These are phyloP conservation scores for Dioszegia hungarica DNA, from an alignment of 768 basidiomycete species.

Conservation along the genomic window DNA sequence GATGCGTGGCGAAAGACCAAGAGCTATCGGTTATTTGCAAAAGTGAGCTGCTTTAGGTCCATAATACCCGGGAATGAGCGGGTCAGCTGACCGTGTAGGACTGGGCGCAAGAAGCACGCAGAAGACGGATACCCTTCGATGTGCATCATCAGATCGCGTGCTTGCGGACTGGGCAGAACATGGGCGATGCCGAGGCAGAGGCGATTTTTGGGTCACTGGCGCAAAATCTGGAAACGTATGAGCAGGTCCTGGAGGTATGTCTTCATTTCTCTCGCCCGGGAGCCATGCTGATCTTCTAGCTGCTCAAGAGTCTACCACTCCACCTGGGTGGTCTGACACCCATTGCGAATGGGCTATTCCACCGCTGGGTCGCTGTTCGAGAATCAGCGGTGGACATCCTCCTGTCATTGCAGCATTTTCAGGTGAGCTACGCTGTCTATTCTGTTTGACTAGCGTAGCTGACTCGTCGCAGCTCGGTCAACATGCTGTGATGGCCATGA, in stretches of 20 bases:
- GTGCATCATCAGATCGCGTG: slow-evolving; percentile 78
- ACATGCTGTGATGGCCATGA: slow-evolving; percentile 32
- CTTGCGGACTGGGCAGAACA: slow-evolving; percentile 65
- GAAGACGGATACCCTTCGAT: slow-evolving; percentile 64
- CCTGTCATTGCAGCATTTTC: slow-evolving; percentile 3
- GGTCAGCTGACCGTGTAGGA: slow-evolving; percentile 56
- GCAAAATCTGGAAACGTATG: slow-evolving; percentile 69
- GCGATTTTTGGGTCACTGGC: slow-evolving; percentile 70
- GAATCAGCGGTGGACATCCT: slow-evolving; percentile 65
- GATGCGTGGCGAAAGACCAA: slow-evolving; percentile 88
- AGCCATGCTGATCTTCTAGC: slow-evolving; percentile 52
- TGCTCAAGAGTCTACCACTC: slow-evolving; percentile 70
- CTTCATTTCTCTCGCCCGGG: background rate
- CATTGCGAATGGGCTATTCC: slow-evolving; percentile 84
- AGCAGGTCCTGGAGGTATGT: slow-evolving; percentile 80
- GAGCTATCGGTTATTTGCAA: slow-evolving; percentile 67
- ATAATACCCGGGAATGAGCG: no score
- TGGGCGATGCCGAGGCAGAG: slow-evolving; percentile 69
- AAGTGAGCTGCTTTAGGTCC: slow-evolving; percentile 60
- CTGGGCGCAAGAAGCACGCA: slow-evolving; percentile 32
- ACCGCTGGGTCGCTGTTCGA: slow-evolving; percentile 70
- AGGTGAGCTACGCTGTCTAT: background rate
- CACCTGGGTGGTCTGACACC: slow-evolving; percentile 78
- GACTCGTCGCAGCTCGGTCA: slow-evolving; percentile 25
- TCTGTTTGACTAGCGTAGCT: background rate